phyloP scores from a whole-genome alignment of 768 basidiomycete genomes.

The Russula brevipes region DNA sequence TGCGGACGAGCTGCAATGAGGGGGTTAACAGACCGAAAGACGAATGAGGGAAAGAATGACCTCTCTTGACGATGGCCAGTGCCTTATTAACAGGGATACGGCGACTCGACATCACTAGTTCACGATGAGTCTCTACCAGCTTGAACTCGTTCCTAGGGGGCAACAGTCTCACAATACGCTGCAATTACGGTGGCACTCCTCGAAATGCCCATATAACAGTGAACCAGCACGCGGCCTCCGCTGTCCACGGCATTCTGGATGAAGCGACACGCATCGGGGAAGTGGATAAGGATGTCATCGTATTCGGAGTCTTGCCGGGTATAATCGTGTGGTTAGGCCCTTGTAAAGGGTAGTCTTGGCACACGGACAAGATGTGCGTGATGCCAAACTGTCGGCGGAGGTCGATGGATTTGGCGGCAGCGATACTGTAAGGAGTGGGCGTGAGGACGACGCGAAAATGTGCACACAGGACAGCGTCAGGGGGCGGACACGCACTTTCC shows the following conservation, averaged over 20 bases:
- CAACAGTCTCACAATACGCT: conserved; percentile 58
- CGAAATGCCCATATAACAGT: conserved; percentile 70
- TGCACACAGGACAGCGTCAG: background rate
- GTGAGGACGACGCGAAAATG: background rate
- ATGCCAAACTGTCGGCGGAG: conserved; percentile 55
- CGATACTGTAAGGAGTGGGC: conserved; percentile 8
- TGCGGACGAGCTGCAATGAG: conserved; percentile 34
- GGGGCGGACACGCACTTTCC: conserved; percentile 20
- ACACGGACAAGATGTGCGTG: conserved; percentile 77
- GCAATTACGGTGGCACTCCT: conserved; percentile 68
- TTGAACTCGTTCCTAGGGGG: background rate
- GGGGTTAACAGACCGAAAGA: conserved; percentile 19
- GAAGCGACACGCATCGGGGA: conserved; percentile 55
- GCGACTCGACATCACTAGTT: conserved; percentile 23
- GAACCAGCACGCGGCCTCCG: conserved; percentile 59
- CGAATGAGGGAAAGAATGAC: conserved; percentile 22
- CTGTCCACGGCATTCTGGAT: conserved; percentile 51
- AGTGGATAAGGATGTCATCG: conserved; percentile 58
- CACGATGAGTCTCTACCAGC: background rate
- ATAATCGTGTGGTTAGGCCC: conserved; percentile 68
- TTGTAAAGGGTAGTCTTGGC: conserved; percentile 52
- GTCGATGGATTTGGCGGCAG: conserved; percentile 20
- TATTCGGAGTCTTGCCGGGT: conserved; percentile 47
- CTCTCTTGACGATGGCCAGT: conserved; percentile 35
- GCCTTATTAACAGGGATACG: conserved; percentile 18